phyloP scores from a whole-genome alignment of 2,329 filamentous ascomycete species.

The Ramularia endophylla region DNA sequence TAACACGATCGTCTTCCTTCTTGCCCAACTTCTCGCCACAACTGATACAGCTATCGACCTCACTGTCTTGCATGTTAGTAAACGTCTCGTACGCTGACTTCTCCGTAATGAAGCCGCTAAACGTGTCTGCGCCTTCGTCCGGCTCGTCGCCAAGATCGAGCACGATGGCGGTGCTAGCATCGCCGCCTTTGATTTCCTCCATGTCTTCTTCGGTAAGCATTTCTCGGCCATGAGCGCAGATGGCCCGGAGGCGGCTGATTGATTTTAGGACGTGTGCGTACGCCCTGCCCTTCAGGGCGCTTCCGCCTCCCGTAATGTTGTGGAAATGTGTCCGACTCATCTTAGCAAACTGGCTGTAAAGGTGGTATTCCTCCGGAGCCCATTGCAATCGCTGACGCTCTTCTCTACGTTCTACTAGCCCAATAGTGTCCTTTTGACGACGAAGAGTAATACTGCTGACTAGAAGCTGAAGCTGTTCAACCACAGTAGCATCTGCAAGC shows the following conservation, averaged over 20 bases:
- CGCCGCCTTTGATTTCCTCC: constrained; percentile 63
- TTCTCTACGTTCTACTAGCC: constrained; percentile 70
- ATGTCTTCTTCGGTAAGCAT: constrained; percentile 80
- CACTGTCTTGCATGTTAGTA: constrained; percentile 74
- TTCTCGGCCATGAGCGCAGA: constrained; percentile 92
- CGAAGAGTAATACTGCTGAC: constrained; percentile 93
- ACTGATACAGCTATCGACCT: constrained; percentile 64
- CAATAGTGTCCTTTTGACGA: constrained; percentile 84
- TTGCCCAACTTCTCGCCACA: constrained; percentile 59
- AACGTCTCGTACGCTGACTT: constrained; percentile 81
- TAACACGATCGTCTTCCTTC: constrained; percentile 49
- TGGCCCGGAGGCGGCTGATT: constrained; percentile 79
- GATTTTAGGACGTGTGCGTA: constrained; percentile 91
- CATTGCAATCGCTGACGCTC: constrained; percentile 70
- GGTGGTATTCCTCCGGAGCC: constrained; percentile 61
- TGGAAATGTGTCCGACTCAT: constrained; percentile 76
- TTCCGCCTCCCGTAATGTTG: constrained; percentile 58
- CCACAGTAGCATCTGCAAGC: constrained; percentile 72
- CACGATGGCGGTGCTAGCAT: constrained; percentile 70
- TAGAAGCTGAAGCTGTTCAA: constrained; percentile 78
- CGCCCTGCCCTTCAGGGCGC: constrained; percentile 56
- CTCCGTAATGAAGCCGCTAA: constrained; percentile 52
- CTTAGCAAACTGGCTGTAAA: constrained; percentile 80
- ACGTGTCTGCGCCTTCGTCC: constrained; percentile 43
- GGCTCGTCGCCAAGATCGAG: constrained; percentile 79